These are phyloP conservation scores for Cordia subcordata DNA, from an alignment of 257 asterid species.

Conservation along the genomic window DNA sequence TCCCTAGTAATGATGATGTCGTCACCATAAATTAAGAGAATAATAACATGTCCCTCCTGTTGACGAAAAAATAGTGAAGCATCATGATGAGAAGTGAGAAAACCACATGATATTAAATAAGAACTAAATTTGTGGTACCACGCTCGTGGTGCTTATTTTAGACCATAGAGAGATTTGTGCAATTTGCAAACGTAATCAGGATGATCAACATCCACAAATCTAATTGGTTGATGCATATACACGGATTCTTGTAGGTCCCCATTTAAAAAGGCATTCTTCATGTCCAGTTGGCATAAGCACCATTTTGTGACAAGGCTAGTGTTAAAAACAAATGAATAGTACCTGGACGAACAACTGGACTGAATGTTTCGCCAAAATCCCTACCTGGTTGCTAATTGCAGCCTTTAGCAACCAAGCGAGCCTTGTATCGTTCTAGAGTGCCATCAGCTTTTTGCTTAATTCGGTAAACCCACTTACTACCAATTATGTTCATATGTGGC, in stretches of 20 bases:
- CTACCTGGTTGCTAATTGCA: neutral
- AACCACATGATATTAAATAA: neutral
- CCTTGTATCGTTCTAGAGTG: neutral
- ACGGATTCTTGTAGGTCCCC: neutral
- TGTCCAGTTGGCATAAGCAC: neutral
- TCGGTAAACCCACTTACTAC: neutral
- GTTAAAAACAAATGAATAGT: neutral
- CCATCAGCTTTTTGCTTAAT: neutral
- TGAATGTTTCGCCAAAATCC: neutral
- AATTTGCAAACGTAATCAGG: neutral
- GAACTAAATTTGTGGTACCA: neutral
- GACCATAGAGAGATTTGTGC: neutral
- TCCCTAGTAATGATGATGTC: neutral
- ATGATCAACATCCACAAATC: too few relatives aligned
- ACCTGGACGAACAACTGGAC: neutral
- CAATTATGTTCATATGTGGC: neutral
- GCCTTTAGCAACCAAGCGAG: neutral
- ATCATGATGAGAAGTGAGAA: neutral
- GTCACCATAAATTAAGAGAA: neutral
- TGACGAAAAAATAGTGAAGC: neutral
- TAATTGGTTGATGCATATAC: neutral
- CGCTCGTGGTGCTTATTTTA: neutral
- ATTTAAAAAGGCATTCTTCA: neutral
- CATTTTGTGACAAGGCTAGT: neutral
- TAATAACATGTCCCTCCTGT: neutral